These are phyloP conservation scores for Talaromyces albobiverticillius DNA, from an alignment of 2,329 filamentous ascomycete genomes.

Conservation along the genomic window DNA sequence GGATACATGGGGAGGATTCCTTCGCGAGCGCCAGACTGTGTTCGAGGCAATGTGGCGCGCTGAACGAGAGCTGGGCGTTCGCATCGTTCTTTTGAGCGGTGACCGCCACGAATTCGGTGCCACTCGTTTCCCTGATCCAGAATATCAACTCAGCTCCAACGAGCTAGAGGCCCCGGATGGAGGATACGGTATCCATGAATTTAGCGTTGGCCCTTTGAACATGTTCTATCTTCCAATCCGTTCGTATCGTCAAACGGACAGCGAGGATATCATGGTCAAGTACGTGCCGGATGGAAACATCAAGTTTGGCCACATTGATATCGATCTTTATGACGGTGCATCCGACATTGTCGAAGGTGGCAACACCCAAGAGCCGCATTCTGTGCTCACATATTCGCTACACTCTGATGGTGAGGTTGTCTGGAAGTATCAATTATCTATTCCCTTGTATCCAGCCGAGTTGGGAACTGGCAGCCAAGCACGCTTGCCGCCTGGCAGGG, in stretches of 20 bases:
- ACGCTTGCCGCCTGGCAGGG: slow-evolving; percentile 29
- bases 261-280: slow-evolving; percentile 80
- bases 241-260: slow-evolving; percentile 78
- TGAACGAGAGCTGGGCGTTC: slow-evolving; percentile 65
- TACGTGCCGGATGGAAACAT: slow-evolving; percentile 78
- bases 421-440: slow-evolving; percentile 59
- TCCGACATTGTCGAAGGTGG: slow-evolving; percentile 7
- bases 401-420: slow-evolving; percentile 77
- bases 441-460: slow-evolving; percentile 26
- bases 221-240: slow-evolving; percentile 89
- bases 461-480: slow-evolving; percentile 1
- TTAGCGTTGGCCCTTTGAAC: slow-evolving; percentile 83
- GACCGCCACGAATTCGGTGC: slow-evolving; percentile 97
- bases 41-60: slow-evolving; percentile 92
- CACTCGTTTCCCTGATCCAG: slow-evolving; percentile 64
- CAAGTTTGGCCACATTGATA: slow-evolving; percentile 82
- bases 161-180: slow-evolving; percentile 19
- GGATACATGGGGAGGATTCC: slow-evolving; percentile 94
- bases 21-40: slow-evolving; percentile 72
- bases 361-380: slow-evolving; percentile 31
- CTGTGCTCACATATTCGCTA: slow-evolving; percentile 73
- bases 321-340: slow-evolving; percentile 58
- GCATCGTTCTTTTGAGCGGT: slow-evolving; percentile 80
- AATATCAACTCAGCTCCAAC: slow-evolving; percentile 18
- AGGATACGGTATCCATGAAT: slow-evolving; percentile 67